Conservation (phyloP, 2,329 filamentous ascomycete genomes). For the Cordyceps cateniannulata region DNA sequence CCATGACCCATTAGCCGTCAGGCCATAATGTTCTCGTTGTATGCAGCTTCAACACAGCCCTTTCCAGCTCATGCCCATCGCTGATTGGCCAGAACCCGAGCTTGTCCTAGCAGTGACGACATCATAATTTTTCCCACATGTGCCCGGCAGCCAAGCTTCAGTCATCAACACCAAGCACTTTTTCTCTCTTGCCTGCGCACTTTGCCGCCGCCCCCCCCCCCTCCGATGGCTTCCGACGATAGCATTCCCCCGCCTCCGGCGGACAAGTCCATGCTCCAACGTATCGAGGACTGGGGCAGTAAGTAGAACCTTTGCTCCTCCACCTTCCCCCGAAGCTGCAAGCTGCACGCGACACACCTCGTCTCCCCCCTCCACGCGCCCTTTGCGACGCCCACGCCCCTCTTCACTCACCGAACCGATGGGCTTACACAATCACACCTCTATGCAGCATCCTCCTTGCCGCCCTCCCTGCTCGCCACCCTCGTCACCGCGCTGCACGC, state of each 20-base stretch:
- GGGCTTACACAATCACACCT: not conserved
- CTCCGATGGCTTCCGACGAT: constrained; percentile 24
- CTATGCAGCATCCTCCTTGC: constrained; percentile 49
- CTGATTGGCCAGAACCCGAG: not conserved
- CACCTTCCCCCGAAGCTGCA: not conserved
- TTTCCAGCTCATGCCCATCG: constrained; percentile 4
- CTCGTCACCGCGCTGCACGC: constrained; percentile 50
- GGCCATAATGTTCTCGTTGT: not conserved
- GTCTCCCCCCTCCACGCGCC: not conserved
- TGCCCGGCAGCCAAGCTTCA: not conserved
- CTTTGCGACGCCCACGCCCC: not conserved
- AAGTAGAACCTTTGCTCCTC: constrained; percentile 24
- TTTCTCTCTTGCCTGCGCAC: not conserved
- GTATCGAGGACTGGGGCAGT: constrained; percentile 44
- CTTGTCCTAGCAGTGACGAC: not conserved
- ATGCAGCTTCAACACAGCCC: not conserved
- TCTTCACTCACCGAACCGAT: not conserved
- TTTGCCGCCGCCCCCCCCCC: not conserved
- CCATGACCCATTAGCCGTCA: not conserved
- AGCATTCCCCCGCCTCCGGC: constrained; percentile 18
- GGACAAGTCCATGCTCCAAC: constrained; percentile 26
- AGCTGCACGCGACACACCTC: not conserved
- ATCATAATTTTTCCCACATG: constrained; percentile 6
- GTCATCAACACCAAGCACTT: not conserved
- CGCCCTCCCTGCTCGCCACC: constrained; percentile 49